Conservation (phyloP, 2,329 filamentous ascomycete genomes). For the Microsporum audouinii region DNA sequence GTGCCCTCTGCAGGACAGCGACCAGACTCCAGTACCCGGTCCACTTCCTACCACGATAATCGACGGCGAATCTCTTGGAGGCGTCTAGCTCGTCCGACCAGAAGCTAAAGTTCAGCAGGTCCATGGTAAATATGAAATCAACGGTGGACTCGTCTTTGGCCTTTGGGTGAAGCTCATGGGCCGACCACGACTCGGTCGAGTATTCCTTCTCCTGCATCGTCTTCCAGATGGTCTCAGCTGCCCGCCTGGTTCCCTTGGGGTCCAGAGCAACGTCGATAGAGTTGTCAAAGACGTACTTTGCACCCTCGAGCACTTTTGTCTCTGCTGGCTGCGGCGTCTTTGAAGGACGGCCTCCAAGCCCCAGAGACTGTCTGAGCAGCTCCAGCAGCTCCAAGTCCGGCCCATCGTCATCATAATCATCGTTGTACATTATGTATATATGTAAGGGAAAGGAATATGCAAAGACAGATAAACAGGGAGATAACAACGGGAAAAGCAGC, state of each 20-base stretch:
- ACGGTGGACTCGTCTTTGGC: slow-evolving; percentile 66
- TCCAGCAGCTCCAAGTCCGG: slow-evolving; percentile 77
- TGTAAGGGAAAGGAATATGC: background rate
- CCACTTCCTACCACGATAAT: slow-evolving; percentile 71
- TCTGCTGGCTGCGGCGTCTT: slow-evolving; percentile 46
- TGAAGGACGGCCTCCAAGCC: slow-evolving; percentile 46
- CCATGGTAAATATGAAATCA: slow-evolving; percentile 95
- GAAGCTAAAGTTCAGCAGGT: slow-evolving; percentile 92
- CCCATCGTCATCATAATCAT: slow-evolving; percentile 52
- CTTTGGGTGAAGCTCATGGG: slow-evolving; percentile 83
- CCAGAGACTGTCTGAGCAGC: slow-evolving; percentile 69
- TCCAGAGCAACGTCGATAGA: slow-evolving; percentile 85
- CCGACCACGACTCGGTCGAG: slow-evolving; percentile 73
- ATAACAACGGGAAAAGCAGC: background rate
- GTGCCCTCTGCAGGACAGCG: slow-evolving; percentile 69
- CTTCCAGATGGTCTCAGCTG: slow-evolving; percentile 64
- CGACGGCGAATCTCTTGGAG: slow-evolving; percentile 62
- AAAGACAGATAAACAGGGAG: background rate
- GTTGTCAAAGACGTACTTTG: slow-evolving; percentile 82
- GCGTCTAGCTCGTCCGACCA: slow-evolving; percentile 66
- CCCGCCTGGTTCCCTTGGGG: slow-evolving; percentile 68
- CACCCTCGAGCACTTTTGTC: slow-evolving; percentile 69
- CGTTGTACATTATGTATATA: background rate
- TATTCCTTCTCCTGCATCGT: slow-evolving; percentile 78
- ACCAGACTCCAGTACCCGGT: slow-evolving; percentile 95